A percentile compares a stretch with the other conserved stretches of the same genome.
phyloP scores from a whole-genome alignment of 495 filamentous ascomycete species.

The Daldinia loculata region DNA sequence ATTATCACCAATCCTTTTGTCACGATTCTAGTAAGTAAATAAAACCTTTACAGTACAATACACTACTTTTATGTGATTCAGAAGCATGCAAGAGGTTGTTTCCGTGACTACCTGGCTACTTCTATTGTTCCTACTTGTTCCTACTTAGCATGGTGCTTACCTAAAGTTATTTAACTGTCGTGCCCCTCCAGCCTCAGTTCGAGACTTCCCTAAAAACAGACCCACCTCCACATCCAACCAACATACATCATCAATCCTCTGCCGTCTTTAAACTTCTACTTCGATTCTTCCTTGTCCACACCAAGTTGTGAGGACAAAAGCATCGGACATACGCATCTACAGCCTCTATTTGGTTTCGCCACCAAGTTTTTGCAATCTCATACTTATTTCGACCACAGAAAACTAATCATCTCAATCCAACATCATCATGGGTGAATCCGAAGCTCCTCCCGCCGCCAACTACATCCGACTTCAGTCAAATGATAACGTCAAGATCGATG shows the following conservation, averaged over 20 bases:
- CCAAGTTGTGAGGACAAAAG: not conserved
- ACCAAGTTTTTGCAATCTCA: conserved; percentile 4
- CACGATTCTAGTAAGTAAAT: not conserved
- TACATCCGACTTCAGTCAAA: conserved; percentile 36
- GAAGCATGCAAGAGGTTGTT: not conserved
- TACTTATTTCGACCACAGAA: conserved; percentile 15
- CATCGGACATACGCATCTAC: not conserved
- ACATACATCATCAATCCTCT: not conserved
- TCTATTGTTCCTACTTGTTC: not conserved
- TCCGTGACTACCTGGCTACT: not conserved
- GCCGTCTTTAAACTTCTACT: not conserved
- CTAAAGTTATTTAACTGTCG: not conserved
- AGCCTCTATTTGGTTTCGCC: conserved; percentile 3
- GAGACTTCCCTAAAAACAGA: not conserved
- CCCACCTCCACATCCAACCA: not conserved
- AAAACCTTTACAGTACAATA: not conserved
- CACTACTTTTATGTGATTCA: not conserved
- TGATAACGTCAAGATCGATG: conserved; percentile 43
- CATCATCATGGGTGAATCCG: conserved; percentile 36
- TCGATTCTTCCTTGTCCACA: conserved; percentile 2
- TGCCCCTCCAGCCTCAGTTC: conserved; percentile 12
- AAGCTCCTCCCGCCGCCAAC: conserved; percentile 23
- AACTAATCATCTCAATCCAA: not conserved
- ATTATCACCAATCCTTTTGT: not conserved
- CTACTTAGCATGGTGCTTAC: not conserved